These are phyloP conservation scores for Salvia splendens DNA, from an alignment of 257 asterid species.

Conservation along the genomic window DNA sequence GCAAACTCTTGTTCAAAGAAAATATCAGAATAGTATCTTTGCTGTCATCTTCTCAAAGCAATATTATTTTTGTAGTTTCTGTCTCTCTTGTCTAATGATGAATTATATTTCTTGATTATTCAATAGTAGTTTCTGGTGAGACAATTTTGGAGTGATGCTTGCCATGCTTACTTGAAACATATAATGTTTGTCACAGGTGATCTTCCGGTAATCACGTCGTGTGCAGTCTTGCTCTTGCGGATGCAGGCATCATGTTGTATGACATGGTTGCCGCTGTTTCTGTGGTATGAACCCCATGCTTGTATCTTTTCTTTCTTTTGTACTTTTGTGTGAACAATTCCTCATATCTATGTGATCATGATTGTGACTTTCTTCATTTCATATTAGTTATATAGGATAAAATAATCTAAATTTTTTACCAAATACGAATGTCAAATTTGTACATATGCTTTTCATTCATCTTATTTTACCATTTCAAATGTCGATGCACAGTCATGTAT, in stretches of 20 bases:
- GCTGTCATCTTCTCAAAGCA: neutral
- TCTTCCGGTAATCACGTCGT: constrained; percentile 86
- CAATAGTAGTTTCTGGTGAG: constrained; percentile 2
- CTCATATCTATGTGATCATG: neutral
- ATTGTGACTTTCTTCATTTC: constrained; percentile 3
- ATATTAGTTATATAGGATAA: constrained; percentile 14
- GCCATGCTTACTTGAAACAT: constrained; percentile 22
- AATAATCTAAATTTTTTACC: neutral
- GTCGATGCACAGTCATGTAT: constrained; percentile 56
- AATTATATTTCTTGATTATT: neutral
- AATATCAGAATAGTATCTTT: neutral
- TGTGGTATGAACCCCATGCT: constrained; percentile 59
- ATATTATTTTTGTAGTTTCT: neutral
- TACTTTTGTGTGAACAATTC: constrained; percentile 16
- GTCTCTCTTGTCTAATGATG: neutral
- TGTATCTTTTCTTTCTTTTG: constrained; percentile 11
- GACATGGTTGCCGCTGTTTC: constrained; percentile 91
- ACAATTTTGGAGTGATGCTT: neutral
- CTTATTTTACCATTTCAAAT: constrained; percentile 9
- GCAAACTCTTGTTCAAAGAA: too few species aligned
- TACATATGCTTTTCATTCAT: neutral
- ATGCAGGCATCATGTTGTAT: constrained; percentile 93
- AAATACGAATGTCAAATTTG: neutral
- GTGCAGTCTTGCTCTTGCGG: constrained; percentile 99
- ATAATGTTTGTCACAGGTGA: constrained; percentile 58